A percentile compares a stretch with the other conserved stretches of the same genome.
Evolutionary conservation across 306 rosid genomes (phyloP).

Genomic region (Malus sylvestris): DNA sequence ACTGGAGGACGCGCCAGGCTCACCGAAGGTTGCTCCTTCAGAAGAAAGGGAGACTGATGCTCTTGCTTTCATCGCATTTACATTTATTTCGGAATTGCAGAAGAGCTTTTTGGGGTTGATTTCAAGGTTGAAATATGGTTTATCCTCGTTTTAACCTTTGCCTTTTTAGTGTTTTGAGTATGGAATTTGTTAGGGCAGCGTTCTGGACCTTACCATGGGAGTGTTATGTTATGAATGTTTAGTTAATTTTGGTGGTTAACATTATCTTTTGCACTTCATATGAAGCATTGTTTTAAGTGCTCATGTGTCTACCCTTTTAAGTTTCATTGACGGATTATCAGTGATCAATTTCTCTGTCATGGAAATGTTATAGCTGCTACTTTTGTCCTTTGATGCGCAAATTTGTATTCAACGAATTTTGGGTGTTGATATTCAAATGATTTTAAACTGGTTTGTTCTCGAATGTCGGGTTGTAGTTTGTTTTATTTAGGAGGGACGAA

Average conservation of each 20-base stretch:
- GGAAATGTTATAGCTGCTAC: neutral
- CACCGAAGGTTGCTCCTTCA: constrained; percentile 46
- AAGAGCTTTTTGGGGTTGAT: neutral
- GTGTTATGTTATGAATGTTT: neutral
- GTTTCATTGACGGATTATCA: neutral
- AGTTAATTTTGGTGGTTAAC: neutral
- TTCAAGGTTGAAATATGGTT: neutral
- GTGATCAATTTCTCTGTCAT: neutral
- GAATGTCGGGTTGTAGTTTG: neutral
- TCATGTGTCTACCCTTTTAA: neutral
- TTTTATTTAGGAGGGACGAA: neutral
- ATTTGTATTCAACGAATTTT: neutral
- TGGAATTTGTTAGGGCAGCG: neutral
- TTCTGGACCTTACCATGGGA: neutral
- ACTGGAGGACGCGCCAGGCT: constrained; percentile 44
- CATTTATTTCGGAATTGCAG: neutral
- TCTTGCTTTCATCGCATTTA: neutral
- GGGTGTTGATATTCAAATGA: neutral
- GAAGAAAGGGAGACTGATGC: constrained; percentile 33
- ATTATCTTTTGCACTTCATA: neutral
- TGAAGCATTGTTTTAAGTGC: neutral
- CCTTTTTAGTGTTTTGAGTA: neutral
- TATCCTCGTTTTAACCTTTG: neutral
- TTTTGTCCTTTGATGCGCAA: neutral
- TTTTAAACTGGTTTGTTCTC: neutral